Conservation (phyloP, 352 stramenopile genomes). For the Phytophthora hybrid region DNA sequence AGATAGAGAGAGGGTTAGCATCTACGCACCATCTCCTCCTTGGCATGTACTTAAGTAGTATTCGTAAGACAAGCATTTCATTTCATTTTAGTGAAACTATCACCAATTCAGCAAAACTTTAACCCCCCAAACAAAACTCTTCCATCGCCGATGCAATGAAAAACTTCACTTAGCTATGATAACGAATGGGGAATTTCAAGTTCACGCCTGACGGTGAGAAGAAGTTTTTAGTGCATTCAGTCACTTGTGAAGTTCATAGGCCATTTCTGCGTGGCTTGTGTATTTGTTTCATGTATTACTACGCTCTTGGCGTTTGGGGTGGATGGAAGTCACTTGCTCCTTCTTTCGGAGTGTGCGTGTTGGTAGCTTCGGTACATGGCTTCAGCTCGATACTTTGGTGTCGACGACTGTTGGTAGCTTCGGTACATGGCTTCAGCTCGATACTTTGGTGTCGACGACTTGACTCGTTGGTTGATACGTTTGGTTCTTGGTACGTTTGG, state of each 20-base stretch:
- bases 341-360: conserved; percentile 26
- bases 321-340: conserved; percentile 11
- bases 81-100: neutral
- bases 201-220: no score
- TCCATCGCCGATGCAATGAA: no score
- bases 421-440: conserved; percentile 1
- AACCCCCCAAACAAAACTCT: no score
- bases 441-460: conserved; percentile 10
- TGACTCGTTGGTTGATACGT: conserved; percentile 25
- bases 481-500: neutral
- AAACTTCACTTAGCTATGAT: no score
- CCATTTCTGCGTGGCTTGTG: conserved; percentile 3
- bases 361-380: neutral
- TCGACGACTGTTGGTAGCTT: conserved; percentile 2
- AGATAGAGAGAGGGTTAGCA: neutral
- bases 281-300: conserved; percentile 35
- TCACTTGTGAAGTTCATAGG: neutral
- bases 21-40: neutral
- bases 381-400: conserved; percentile 1
- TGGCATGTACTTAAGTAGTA: neutral
- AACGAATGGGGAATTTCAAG: no score
- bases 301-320: conserved; percentile 22
- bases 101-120: no score
- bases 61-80: neutral
- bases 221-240: neutral